Base-by-base conservation (phyloP, 2,329 filamentous ascomycete species). In the Microsporum audouinii region DNA sequence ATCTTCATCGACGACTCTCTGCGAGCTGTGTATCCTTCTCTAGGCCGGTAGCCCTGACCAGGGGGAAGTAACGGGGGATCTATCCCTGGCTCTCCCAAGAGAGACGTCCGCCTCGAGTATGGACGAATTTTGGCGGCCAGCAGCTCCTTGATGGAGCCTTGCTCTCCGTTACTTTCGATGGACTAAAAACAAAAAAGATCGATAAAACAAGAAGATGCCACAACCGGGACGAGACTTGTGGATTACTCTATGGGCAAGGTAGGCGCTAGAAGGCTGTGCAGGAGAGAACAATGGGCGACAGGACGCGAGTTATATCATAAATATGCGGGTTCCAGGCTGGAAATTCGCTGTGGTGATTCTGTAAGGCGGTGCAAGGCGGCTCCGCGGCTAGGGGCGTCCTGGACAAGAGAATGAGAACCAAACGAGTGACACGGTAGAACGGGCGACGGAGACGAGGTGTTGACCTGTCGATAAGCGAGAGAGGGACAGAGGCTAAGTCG, bases 71-170 rank as follows among this genome's bases (percentile, higher is more conserved):
- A 79, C 45, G 78, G 36, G 53, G 61, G 76, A 68, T 81, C 78
- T 57, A 80, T 77, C 58, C 76, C 77, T 67, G 80, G 78, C 67
- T 79, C 80, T 75, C 81, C 82, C 67, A 85, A 76, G 70, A 85
- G 80, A 76, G 81, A 84, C 70, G 79, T 72, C 69, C 80, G 78
- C 61, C 79, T 78, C 71, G 79, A 77, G 76, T 83, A 80, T 67
- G 77, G 78, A 72, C 73, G 75, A 80, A 82, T 81, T 75, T 82
- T 83, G 77, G 68, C 69, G 67, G 73, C 69, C 60, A 70, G 43
- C n/a, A 47, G 73, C 70, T 75, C 74, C 73, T 69, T 66, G 56
- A 68, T 68, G 73, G 73, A 75, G 73, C 72, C 36, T 55, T 55
- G 51, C 14, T 55, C 51, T 10, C 51, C 51, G 51, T 17, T 55